phyloP scores from a whole-genome alignment of 805 yeast genomes.

The Teunomyces lycoperdinae region DNA sequence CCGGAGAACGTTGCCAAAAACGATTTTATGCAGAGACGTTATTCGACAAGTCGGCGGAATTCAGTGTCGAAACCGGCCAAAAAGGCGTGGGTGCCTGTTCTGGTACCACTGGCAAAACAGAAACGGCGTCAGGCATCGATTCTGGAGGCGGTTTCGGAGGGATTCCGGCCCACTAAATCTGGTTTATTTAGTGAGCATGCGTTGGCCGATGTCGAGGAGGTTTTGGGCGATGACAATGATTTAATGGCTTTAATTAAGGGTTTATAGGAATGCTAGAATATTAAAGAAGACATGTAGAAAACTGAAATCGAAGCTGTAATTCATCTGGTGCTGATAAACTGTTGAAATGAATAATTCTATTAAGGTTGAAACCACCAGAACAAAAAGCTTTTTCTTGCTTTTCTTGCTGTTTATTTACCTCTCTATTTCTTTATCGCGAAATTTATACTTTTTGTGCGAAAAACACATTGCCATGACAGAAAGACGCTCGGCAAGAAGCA shows the following conservation, averaged over 20 bases:
- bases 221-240: constrained; percentile 51
- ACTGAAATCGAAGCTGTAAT: not conserved
- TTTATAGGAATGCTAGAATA: constrained; percentile 6
- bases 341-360: no score
- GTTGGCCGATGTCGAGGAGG: constrained; percentile 70
- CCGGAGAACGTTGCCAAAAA: constrained; percentile 22
- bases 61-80: not conserved
- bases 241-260: constrained; percentile 41
- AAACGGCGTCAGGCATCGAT: constrained; percentile 61
- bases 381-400: no score
- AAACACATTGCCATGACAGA: constrained; percentile 1
- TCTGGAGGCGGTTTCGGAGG: constrained; percentile 75
- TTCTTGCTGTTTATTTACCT: no score
- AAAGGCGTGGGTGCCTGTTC: not conserved
- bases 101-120: constrained; percentile 22
- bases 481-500: constrained; percentile 37
- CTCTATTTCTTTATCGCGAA: no score
- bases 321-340: no score
- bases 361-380: no score
- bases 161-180: constrained; percentile 67
- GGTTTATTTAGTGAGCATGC: constrained; percentile 78
- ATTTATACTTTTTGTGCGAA: constrained; percentile 1
- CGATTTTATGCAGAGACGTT: constrained; percentile 25
- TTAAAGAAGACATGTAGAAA: not conserved
- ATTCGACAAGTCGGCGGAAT: constrained; percentile 13